Conservation (phyloP, 2,329 filamentous ascomycete genomes). For the Colletotrichum gloeosporioides region DNA sequence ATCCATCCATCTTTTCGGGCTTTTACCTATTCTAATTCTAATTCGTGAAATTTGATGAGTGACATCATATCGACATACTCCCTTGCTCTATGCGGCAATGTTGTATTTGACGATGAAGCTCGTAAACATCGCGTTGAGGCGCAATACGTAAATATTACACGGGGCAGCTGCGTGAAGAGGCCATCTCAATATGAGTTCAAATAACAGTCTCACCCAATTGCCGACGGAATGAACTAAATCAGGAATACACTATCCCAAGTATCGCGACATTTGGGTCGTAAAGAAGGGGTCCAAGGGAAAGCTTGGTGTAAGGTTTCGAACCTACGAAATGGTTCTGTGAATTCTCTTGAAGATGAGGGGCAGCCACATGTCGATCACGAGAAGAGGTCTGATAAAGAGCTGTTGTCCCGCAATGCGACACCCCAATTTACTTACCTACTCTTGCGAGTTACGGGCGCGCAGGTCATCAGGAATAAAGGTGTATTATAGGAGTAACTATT, state of each 20-base stretch:
- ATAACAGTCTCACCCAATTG: not conserved
- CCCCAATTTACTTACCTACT: no score
- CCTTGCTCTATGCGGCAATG: rapidly evolving
- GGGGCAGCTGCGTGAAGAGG: not conserved
- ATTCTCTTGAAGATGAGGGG: not conserved
- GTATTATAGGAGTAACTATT: no score
- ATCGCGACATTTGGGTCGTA: not conserved
- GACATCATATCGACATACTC: not conserved
- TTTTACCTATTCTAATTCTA: not conserved
- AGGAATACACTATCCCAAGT: not conserved
- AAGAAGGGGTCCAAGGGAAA: not conserved
- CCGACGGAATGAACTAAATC: not conserved
- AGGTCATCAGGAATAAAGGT: no score
- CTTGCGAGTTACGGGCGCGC: no score
- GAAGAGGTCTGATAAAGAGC: not conserved
- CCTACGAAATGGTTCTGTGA: not conserved
- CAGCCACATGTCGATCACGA: not conserved
- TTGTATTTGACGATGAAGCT: not conserved
- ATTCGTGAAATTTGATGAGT: not conserved
- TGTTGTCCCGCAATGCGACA: rapidly evolving
- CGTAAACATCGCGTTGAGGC: not conserved
- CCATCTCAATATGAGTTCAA: not conserved
- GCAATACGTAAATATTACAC: not conserved
- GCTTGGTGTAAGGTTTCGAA: not conserved
- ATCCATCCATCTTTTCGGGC: not conserved